Evolutionary conservation across 106 monocot genomes (phyloP).

Genomic region (Acorus calamus): DNA sequence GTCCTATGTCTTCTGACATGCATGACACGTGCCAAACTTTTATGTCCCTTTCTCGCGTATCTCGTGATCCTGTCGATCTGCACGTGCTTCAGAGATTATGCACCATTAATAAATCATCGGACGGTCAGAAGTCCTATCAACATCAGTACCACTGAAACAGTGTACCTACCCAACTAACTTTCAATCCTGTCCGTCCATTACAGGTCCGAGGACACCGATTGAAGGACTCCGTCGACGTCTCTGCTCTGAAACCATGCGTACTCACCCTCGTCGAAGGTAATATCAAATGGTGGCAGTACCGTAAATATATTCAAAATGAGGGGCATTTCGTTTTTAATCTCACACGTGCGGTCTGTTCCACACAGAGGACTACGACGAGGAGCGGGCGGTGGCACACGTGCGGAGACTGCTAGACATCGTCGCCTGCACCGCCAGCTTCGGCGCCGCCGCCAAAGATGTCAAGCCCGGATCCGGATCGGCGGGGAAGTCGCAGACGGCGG

Average conservation of each 20-base stretch:
- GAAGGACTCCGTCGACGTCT: slow-evolving; percentile 65
- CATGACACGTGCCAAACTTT: no score
- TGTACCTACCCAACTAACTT: no score
- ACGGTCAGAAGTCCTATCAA: no score
- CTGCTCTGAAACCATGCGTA: slow-evolving; percentile 61
- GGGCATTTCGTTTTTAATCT: no score
- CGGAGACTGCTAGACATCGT: slow-evolving; percentile 77
- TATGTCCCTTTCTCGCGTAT: no score
- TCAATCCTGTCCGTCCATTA: background rate
- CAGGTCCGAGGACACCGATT: slow-evolving; percentile 58
- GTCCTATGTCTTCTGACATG: no score
- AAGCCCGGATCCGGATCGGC: background rate
- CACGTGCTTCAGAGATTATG: no score
- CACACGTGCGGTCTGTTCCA: no score
- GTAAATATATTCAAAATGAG: no score
- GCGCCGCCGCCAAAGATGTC: slow-evolving; percentile 11
- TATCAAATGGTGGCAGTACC: background rate
- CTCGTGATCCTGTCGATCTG: no score
- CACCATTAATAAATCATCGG: no score
- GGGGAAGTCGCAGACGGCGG: slow-evolving; percentile 3
- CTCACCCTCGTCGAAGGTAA: slow-evolving; percentile 75
- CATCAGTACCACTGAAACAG: no score
- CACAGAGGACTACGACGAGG: slow-evolving; percentile 79
- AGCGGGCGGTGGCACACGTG: slow-evolving; percentile 61
- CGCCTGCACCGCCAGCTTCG: slow-evolving; percentile 78